These are phyloP conservation scores for Syzygium jambos DNA, from an alignment of 345 rosid genomes.

Conservation along the genomic window DNA sequence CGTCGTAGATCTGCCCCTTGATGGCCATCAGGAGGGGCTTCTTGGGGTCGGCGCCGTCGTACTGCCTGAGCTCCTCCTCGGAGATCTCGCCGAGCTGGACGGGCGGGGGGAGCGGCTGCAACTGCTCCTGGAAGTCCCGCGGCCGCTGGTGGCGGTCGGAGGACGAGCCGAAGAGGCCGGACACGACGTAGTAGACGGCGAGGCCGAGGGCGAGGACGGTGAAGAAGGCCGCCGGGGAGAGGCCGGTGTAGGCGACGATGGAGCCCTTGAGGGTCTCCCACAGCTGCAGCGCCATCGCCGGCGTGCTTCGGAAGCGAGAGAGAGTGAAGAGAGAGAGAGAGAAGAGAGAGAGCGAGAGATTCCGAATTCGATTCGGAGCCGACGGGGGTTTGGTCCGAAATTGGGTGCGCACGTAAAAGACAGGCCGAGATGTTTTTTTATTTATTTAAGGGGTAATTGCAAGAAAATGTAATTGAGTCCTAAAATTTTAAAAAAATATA, in stretches of 20 bases:
- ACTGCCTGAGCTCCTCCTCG: constrained; percentile 74
- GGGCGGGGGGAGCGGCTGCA: constrained; percentile 73
- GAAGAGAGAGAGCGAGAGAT: not conserved
- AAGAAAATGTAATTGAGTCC: too few species aligned
- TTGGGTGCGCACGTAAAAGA: not conserved
- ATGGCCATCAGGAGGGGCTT: constrained; percentile 98
- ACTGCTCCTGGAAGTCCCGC: constrained; percentile 42
- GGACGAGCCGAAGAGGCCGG: constrained; percentile 55
- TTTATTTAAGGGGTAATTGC: too few species aligned
- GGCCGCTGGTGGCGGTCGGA: constrained; percentile 24
- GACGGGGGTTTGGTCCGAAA: not conserved
- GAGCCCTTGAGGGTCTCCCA: constrained; percentile 90
- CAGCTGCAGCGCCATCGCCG: constrained; percentile 66
- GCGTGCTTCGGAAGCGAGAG: not conserved
- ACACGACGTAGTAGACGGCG: constrained; percentile 62
- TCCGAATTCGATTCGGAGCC: not conserved
- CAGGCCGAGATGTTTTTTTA: not conserved
- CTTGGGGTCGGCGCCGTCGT: constrained; percentile 71
- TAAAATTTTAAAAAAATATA: too few species aligned
- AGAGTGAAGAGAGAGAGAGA: not conserved
- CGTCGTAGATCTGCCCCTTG: constrained; percentile 99
- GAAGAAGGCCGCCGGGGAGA: constrained; percentile 75
- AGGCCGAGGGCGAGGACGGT: constrained; percentile 57
- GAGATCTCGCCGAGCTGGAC: constrained; percentile 90
- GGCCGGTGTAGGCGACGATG: constrained; percentile 75